Conservation (phyloP, 2,329 filamentous ascomycete genomes). For the Neofusicoccum umdonicola region DNA sequence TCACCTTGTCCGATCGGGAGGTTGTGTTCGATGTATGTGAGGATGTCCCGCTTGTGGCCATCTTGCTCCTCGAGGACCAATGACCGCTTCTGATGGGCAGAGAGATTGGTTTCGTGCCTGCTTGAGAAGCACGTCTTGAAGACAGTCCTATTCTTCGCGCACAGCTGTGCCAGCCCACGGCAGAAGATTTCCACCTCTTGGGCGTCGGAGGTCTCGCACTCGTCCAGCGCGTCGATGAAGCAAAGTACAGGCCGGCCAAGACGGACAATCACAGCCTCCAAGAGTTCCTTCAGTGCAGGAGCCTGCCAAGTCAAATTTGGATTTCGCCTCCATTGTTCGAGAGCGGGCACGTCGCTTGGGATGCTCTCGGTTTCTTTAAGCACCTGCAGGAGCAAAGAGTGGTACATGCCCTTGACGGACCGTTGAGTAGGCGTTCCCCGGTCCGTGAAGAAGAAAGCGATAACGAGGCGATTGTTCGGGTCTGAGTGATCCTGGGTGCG, state of each 20-base stretch:
- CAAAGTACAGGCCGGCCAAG: constrained; percentile 23
- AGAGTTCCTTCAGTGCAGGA: constrained; percentile 21
- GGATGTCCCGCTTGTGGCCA: constrained; percentile 39
- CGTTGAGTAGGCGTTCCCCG: constrained; percentile 25
- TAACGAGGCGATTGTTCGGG: constrained; percentile 12
- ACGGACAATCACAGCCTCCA: constrained; percentile 22
- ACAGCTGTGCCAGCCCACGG: constrained; percentile 35
- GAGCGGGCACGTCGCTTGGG: constrained; percentile 9
- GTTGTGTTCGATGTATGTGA: constrained; percentile 23
- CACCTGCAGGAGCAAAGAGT: constrained; percentile 28
- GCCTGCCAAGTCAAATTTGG: neutral
- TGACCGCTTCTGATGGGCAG: constrained; percentile 26
- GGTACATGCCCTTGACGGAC: constrained; percentile 26
- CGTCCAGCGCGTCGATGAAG: constrained; percentile 49
- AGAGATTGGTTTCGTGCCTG: constrained; percentile 49
- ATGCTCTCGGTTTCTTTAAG: constrained; percentile 21
- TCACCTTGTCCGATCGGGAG: constrained; percentile 26
- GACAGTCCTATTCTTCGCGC: constrained; percentile 1
- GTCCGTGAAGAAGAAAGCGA: constrained; percentile 21
- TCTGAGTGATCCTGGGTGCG: constrained; percentile 17
- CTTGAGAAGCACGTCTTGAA: constrained; percentile 48
- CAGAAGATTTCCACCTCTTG: constrained; percentile 47
- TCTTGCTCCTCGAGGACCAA: constrained; percentile 37
- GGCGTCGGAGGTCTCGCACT: constrained; percentile 46
- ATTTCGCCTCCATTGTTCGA: neutral